These are phyloP conservation scores for Glebionis coronaria DNA, from an alignment of 129 eudicot species.

Conservation along the genomic window DNA sequence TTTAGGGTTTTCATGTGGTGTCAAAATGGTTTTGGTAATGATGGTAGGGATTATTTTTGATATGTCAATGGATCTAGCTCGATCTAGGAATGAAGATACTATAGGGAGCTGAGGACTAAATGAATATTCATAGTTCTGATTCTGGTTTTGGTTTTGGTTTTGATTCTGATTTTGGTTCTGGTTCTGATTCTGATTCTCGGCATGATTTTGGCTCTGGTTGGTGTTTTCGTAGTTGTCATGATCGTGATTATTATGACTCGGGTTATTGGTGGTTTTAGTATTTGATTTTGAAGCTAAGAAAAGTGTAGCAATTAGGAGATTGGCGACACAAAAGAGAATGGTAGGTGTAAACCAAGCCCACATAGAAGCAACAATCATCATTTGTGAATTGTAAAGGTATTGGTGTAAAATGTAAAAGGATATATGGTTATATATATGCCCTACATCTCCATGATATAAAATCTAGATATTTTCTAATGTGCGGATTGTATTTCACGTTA, in stretches of 20 bases:
- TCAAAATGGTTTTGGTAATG: neutral
- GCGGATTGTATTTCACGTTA: too few species aligned
- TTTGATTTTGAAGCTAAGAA: constrained; percentile 29
- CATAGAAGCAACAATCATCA: constrained; percentile 27
- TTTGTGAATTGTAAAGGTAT: neutral
- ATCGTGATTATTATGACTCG: too few species aligned
- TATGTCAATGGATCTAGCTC: constrained; percentile 6
- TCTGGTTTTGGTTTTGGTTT: too few species aligned
- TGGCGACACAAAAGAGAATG: constrained; percentile 45
- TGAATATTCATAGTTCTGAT: neutral
- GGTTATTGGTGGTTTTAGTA: neutral
- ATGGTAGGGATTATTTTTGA: constrained; percentile 11
- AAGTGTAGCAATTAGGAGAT: constrained; percentile 45
- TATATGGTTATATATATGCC: neutral
- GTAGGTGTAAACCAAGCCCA: constrained; percentile 50
- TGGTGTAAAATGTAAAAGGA: neutral
- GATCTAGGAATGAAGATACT: constrained; percentile 13
- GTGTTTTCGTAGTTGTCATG: too few species aligned
- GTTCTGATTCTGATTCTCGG: too few species aligned
- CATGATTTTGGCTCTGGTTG: too few species aligned
- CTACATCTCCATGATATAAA: neutral
- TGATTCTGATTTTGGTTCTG: neutral
- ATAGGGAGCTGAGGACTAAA: neutral
- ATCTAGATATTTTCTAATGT: neutral
- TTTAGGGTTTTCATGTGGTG: neutral